Base-by-base conservation (phyloP, 306 rosid genomes). In the Gynostemma pentaphyllum region DNA sequence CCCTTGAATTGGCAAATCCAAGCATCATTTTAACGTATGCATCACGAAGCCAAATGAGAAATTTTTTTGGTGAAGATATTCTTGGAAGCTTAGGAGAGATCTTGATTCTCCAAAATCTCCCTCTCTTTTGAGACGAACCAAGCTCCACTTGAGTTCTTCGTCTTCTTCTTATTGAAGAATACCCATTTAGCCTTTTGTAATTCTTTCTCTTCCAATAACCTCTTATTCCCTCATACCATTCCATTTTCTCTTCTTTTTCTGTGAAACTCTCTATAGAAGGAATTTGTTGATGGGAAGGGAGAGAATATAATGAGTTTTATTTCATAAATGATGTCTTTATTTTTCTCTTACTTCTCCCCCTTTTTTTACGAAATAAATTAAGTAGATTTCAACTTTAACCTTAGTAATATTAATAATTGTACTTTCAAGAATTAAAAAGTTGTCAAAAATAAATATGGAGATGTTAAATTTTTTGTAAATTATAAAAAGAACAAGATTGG, bases 11-110 rank as follows among this genome's bases (percentile, higher is more conserved):
- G 0, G 95, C 96, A 28, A 91, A 45, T 47, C 85, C 67, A 63
- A 85, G 26, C 97, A 91, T 91, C 75, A 87, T 84, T 3, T 74
- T 68, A 14, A 87, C 81, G 45, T 91, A 87, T 2, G 83, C 77
- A 46, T 91, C 95, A n/a, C 97, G 85, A 6, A 87, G 77, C 87
- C 97, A 83, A 44, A 80, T 26, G 28, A 80, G 16, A 7, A 85
- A 5, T 62, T 79, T 90, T 68, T 78, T 90, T 0, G 97, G 87
- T 2, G 95, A 85, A 26, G 88, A 72, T 22, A 70, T 55, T 70
- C 63, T 57, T 4, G 64, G 73, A 14, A 85, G 72, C 81, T 77
- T 90, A 0, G 77, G 89, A 0, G 65, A 19, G 1, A 83, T 28
- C 74, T 73, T 88, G 67, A 91, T 53, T 72, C 80, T 60, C 92